A percentile compares a stretch with the other conserved stretches of the same genome.
Conservation (phyloP, 331 rosid species). For the Spiraea crenata region DNA sequence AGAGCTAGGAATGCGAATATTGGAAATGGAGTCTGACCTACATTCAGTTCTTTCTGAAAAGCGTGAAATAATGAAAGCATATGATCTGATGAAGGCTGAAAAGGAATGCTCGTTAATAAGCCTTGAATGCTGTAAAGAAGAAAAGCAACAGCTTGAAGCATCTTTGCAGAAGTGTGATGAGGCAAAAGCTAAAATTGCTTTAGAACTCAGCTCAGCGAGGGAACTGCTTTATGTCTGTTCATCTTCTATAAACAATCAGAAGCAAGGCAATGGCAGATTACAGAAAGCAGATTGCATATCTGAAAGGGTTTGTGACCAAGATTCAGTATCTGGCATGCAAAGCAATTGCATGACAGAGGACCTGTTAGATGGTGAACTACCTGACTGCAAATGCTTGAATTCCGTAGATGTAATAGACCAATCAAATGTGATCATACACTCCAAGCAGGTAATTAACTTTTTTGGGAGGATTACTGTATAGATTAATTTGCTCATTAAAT, state of each 20-base stretch:
- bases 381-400: conserved; percentile 24
- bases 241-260: conserved; percentile 35
- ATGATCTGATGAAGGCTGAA: conserved; percentile 85
- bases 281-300: conserved; percentile 26
- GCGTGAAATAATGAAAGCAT: conserved; percentile 76
- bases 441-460: conserved; percentile 47
- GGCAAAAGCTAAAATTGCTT: conserved; percentile 67
- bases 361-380: conserved; percentile 32
- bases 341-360: conserved; percentile 13
- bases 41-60: conserved; percentile 71
- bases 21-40: conserved; percentile 83
- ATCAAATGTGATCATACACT: conserved; percentile 34
- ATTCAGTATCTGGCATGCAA: conserved; percentile 15
- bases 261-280: conserved; percentile 33
- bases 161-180: conserved; percentile 66
- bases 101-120: conserved; percentile 87
- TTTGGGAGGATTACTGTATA: conserved; percentile 5
- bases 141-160: conserved; percentile 81
- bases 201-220: conserved; percentile 56
- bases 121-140: conserved; percentile 97
- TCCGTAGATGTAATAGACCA: conserved; percentile 38
- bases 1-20: conserved; percentile 73
- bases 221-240: conserved; percentile 49
- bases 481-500: neutral
- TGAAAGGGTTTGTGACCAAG: conserved; percentile 1